Evolutionary conservation across 2,329 filamentous ascomycete genomes (phyloP).

Genomic region (Didymella glomerata): DNA sequence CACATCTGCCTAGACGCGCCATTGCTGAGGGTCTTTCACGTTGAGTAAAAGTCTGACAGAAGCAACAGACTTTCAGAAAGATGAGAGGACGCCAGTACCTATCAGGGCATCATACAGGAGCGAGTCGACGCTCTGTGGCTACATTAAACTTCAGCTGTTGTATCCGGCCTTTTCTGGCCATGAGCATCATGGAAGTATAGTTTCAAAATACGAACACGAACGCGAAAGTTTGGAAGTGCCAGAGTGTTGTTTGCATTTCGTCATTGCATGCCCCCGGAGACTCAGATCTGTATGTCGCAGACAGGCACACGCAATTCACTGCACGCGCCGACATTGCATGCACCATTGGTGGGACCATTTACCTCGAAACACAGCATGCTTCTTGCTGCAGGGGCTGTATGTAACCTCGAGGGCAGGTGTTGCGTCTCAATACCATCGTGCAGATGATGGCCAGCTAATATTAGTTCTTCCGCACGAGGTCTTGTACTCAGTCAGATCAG

Average conservation of each 20-base stretch:
- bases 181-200: not conserved
- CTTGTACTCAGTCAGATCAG: conserved; percentile 13
- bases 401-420: conserved; percentile 4
- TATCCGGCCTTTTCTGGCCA: too few relatives aligned
- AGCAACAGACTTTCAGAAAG: too few relatives aligned
- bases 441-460: conserved; percentile 16
- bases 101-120: too few relatives aligned
- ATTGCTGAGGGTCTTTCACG: too few relatives aligned
- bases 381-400: conserved; percentile 14
- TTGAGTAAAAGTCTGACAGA: too few relatives aligned
- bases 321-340: not conserved
- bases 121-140: too few relatives aligned
- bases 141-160: too few relatives aligned
- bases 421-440: conserved; percentile 10
- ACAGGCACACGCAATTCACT: not conserved
- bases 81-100: too few relatives aligned
- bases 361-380: conserved; percentile 1
- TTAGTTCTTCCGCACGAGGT: conserved; percentile 11
- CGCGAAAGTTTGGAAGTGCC: too few relatives aligned
- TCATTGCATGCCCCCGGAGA: not conserved
- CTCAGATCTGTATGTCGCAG: not conserved
- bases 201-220: not conserved
- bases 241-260: not conserved
- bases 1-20: not conserved
- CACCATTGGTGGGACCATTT: conserved; percentile 1